Evolutionary conservation across 2,329 filamentous ascomycete genomes (phyloP).

Genomic region (Alternaria alternata): DNA sequence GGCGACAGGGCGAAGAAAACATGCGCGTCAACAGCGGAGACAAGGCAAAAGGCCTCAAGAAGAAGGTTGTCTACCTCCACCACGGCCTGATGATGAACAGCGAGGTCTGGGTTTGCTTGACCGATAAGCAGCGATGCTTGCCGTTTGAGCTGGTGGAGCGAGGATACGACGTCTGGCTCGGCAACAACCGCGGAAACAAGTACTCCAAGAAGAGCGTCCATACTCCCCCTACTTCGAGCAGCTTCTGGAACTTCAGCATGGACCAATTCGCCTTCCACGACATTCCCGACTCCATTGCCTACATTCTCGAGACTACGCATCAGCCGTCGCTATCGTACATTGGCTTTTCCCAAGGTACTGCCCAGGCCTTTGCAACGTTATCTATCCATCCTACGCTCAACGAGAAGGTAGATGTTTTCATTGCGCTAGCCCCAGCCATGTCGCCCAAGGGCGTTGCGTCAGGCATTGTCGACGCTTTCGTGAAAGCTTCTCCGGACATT

Average conservation of each 20-base stretch:
- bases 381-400: conserved; percentile 93
- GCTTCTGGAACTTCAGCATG: conserved; percentile 98
- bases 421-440: conserved; percentile 96
- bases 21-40: conserved; percentile 76
- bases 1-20: conserved; percentile 82
- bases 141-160: conserved; percentile 88
- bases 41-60: conserved; percentile 65
- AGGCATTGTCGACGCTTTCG: conserved; percentile 87
- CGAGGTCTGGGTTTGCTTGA: conserved; percentile 96
- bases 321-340: conserved; percentile 91
- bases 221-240: conserved; percentile 73
- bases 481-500: conserved; percentile 92
- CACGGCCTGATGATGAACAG: conserved; percentile 98
- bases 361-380: conserved; percentile 92
- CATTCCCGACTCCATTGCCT: conserved; percentile 92
- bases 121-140: conserved; percentile 83
- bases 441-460: conserved; percentile 90
- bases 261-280: conserved; percentile 98
- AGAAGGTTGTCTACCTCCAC: conserved; percentile 91
- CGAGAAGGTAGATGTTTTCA: conserved; percentile 92
- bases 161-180: conserved; percentile 97
- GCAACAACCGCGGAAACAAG: conserved; percentile 98
- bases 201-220: conserved; percentile 95
- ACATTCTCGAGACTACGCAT: conserved; percentile 83
- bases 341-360: conserved; percentile 96